Base-by-base conservation (phyloP, 129 eudicot species). In the Ambrosia trifida region DNA sequence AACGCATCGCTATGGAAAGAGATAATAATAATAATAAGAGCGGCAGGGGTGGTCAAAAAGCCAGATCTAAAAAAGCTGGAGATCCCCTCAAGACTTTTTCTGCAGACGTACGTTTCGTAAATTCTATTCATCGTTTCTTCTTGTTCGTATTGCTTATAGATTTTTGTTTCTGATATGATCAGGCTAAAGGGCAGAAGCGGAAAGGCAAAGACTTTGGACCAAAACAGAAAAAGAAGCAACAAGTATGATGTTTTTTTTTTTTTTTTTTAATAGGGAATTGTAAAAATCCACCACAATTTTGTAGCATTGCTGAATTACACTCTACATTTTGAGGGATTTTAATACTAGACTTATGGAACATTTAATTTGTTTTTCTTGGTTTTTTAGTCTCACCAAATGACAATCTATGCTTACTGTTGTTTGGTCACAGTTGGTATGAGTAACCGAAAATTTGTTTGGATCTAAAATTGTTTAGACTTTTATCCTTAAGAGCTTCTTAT, bases 11-110 rank as follows among this genome's bases (percentile, higher is more conserved):
- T n/a, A n/a, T n/a, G 94, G 96, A 88, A 69, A 82, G 85, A 75
- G 72, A 68, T 62, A 61, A 76, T 53, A 75, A 68, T 62, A 61
- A 76, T 53, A 59, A 90, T 41, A 76, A 52, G 36, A 79, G 76
- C 19, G 83, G 66, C 41, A 78, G 72, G 41, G 90, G 92, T 31
- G 90, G 92, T 31, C 36, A 44, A 2, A 90, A 86, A 77, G 90
- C 88, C n/a, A 90, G 83, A 76, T 81, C 70, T 32, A 86, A 70
- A 58, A 89, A 74, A 62, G 86, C 85, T 32, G 85, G 83, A 84
- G 91, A 95, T 66, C 99, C 99, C 69, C 89, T 95, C 41, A 95
- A 90, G 72, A 81, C 96, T 1, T 81, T 90, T 72, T 90, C 99
- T 19, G 76, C 89, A 12, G 70, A 81, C 86, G 99, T 90, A 87